These are phyloP conservation scores for Pecoramyces ruminantium DNA, from an alignment of 192 early-diverging fungal genomes.

Conservation along the genomic window DNA sequence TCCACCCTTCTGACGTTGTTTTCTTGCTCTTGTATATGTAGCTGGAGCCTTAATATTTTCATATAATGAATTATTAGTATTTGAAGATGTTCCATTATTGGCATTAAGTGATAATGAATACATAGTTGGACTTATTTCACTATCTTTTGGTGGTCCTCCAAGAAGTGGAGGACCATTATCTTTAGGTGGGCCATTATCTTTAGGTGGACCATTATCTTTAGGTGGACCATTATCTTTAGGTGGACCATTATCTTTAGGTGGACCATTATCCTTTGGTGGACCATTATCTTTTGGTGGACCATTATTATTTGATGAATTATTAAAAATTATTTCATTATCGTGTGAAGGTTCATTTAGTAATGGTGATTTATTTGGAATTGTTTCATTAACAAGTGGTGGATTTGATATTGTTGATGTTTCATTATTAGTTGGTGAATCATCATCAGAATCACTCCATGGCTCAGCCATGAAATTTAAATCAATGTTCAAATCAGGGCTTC, in stretches of 20 bases:
- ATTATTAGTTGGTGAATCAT: neutral
- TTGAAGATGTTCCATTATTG: neutral
- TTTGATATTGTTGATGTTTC: neutral
- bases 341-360: no score
- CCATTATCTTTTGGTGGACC: no score
- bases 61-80: neutral
- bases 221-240: neutral
- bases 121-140: neutral
- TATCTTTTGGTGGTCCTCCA: neutral
- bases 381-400: neutral
- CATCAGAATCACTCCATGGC: neutral
- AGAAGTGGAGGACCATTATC: no score
- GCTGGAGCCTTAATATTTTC: neutral
- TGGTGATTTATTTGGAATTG: neutral
- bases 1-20: neutral
- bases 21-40: neutral
- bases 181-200: neutral
- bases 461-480: neutral
- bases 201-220: neutral
- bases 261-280: no score
- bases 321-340: no score
- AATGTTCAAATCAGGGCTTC: neutral
- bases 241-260: neutral
- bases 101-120: neutral
- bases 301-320: no score